Evolutionary conservation across 208 protist genomes (phyloP).

Genomic region (Herpetomonas tarakana): DNA sequence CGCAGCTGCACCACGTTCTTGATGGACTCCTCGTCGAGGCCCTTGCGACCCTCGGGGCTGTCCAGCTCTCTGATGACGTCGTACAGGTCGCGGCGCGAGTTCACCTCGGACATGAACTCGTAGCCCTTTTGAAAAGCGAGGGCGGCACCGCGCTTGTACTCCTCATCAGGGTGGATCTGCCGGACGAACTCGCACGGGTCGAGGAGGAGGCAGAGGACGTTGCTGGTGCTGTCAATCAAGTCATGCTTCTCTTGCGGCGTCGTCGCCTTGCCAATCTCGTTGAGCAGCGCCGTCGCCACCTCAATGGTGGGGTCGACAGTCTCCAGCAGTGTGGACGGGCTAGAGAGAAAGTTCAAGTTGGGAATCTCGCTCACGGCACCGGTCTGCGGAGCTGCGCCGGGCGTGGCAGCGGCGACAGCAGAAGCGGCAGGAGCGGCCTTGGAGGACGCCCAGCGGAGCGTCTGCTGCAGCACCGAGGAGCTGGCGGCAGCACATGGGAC

Average conservation of each 20-base stretch:
- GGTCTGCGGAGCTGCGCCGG: neutral
- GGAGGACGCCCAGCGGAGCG: constrained; percentile 1
- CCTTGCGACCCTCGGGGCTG: constrained; percentile 48
- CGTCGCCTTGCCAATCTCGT: constrained; percentile 56
- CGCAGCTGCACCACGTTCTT: constrained; percentile 89
- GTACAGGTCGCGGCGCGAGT: constrained; percentile 84
- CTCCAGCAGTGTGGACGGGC: constrained; percentile 45
- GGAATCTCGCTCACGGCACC: constrained; percentile 52
- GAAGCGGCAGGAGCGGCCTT: neutral
- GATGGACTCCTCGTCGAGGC: constrained; percentile 77
- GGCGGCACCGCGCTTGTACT: constrained; percentile 75
- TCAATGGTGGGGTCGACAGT: constrained; percentile 77
- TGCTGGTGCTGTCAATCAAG: constrained; percentile 90
- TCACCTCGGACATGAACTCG: constrained; percentile 91
- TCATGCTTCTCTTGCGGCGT: constrained; percentile 85
- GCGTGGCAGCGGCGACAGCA: neutral
- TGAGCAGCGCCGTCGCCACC: constrained; percentile 68
- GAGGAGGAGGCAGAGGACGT: constrained; percentile 88
- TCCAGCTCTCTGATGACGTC: constrained; percentile 80
- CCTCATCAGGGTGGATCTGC: constrained; percentile 83
- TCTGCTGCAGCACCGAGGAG: neutral
- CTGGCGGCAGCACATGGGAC: too few relatives aligned
- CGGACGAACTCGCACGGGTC: constrained; percentile 93
- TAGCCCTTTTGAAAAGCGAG: constrained; percentile 84
- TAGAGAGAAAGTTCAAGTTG: constrained; percentile 71